Conservation (phyloP, 352 stramenopile genomes). For the Phytopythium litorale region DNA sequence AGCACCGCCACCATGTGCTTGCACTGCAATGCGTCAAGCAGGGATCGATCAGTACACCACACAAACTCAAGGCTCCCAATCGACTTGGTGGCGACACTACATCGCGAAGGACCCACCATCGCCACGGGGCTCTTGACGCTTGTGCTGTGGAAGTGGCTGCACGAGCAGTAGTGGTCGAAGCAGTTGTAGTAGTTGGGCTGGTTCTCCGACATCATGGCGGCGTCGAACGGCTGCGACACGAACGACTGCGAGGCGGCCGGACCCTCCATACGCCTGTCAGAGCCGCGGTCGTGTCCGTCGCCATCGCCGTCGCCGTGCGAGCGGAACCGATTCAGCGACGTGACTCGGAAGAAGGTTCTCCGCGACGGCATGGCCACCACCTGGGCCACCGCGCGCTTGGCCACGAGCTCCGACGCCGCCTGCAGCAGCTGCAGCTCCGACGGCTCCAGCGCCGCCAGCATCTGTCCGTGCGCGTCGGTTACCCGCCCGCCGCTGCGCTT, state of each 20-base stretch:
- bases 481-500: conserved; percentile 28
- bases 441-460: conserved; percentile 31
- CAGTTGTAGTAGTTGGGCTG: conserved; percentile 71
- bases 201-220: conserved; percentile 26
- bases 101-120: conserved; percentile 32
- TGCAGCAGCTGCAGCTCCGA: conserved; percentile 49
- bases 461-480: conserved; percentile 38
- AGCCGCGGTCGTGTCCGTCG: too few relatives aligned
- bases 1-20: conserved; percentile 69
- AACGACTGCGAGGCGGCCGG: background rate
- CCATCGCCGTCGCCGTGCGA: conserved; percentile 2
- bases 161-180: conserved; percentile 68
- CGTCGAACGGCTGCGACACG: conserved; percentile 43
- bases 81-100: background rate
- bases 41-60: background rate
- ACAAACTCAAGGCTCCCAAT: background rate
- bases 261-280: too few relatives aligned
- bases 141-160: conserved; percentile 45
- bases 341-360: conserved; percentile 59
- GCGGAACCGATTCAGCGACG: conserved; percentile 61
- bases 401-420: conserved; percentile 50
- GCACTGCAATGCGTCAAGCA: conserved; percentile 27
- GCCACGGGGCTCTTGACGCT: conserved; percentile 31
- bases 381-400: conserved; percentile 36
- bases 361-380: conserved; percentile 40